These are phyloP conservation scores for Boletus patriciae DNA, from an alignment of 768 basidiomycete species.

Conservation along the genomic window DNA sequence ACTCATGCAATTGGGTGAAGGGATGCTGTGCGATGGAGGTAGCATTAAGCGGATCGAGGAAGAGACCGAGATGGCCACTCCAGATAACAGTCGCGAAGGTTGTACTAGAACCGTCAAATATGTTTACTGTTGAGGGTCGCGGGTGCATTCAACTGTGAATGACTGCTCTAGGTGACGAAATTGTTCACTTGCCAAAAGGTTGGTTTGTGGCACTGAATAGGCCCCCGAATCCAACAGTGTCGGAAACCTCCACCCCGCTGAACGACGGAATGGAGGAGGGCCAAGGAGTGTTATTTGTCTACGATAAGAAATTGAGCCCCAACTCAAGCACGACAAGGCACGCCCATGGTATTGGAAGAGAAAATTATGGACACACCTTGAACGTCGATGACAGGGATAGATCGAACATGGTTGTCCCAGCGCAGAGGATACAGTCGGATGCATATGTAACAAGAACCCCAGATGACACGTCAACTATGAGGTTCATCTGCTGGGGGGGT, in stretches of 20 bases:
- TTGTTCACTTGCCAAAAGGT: slow-evolving; percentile 15
- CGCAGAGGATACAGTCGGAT: slow-evolving; percentile 28
- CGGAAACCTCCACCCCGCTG: slow-evolving; percentile 17
- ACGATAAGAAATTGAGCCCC: background rate
- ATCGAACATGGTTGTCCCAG: slow-evolving; percentile 22
- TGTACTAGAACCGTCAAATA: slow-evolving; percentile 22
- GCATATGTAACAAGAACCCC: slow-evolving; percentile 17
- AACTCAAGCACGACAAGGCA: background rate
- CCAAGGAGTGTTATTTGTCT: slow-evolving; percentile 24
- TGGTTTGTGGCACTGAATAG: slow-evolving; percentile 13
- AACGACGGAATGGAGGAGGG: slow-evolving; percentile 12
- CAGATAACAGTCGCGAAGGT: background rate
- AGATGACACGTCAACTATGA: slow-evolving; percentile 23
- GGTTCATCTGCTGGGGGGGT: slow-evolving; percentile 27
- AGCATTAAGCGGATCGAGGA: slow-evolving; percentile 24
- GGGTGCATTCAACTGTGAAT: background rate
- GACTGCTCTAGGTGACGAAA: background rate
- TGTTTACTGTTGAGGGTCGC: slow-evolving; percentile 16
- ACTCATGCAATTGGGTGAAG: slow-evolving; percentile 21
- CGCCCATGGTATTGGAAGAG: background rate
- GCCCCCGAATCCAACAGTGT: slow-evolving; percentile 23
- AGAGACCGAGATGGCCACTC: slow-evolving; percentile 29
- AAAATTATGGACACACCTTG: slow-evolving; percentile 16
- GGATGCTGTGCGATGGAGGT: slow-evolving; percentile 10
- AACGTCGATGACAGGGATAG: slow-evolving; percentile 24